Conservation (phyloP, 1,284 basidiomycete genomes). For the Austroboletus rostrupii region DNA sequence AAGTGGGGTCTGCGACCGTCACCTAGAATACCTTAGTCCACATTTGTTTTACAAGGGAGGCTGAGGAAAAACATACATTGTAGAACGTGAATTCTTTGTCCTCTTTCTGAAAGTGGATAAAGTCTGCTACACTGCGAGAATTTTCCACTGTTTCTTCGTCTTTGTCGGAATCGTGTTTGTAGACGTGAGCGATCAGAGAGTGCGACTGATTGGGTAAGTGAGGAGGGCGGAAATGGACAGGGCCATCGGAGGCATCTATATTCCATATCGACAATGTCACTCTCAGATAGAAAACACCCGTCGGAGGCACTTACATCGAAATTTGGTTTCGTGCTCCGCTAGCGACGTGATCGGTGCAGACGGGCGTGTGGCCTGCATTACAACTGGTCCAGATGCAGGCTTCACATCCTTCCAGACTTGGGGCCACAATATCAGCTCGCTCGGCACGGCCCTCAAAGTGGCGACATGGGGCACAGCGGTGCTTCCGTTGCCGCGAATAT, state of each 20-base stretch:
- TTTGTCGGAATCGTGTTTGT: not conserved
- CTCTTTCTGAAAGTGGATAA: constrained; percentile 2
- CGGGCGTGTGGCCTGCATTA: not conserved
- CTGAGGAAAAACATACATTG: constrained; percentile 2
- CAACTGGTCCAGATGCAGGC: constrained; percentile 2
- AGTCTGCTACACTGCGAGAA: not conserved
- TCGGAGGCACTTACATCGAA: constrained; percentile 5
- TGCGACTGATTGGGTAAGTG: not conserved
- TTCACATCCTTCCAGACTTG: constrained; percentile 4
- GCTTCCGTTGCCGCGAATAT: constrained; percentile 9
- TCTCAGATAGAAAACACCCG: not conserved
- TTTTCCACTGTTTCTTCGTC: not conserved
- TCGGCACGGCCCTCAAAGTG: constrained; percentile 7
- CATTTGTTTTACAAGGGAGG: not conserved
- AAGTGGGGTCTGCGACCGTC: constrained; percentile 12
- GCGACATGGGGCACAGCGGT: constrained; percentile 3
- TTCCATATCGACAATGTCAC: too few species aligned
- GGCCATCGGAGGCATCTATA: constrained; percentile 6
- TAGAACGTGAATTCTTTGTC: constrained; percentile 8
- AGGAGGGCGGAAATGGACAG: constrained; percentile 8
- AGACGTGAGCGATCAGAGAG: constrained; percentile 11
- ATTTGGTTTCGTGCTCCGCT: not conserved
- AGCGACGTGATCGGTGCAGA: too few species aligned
- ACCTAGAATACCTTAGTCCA: not conserved
- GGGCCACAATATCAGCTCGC: constrained; percentile 14